Base-by-base conservation (phyloP, 208 protist species). In the Acanthamoeba lenticulata region DNA sequence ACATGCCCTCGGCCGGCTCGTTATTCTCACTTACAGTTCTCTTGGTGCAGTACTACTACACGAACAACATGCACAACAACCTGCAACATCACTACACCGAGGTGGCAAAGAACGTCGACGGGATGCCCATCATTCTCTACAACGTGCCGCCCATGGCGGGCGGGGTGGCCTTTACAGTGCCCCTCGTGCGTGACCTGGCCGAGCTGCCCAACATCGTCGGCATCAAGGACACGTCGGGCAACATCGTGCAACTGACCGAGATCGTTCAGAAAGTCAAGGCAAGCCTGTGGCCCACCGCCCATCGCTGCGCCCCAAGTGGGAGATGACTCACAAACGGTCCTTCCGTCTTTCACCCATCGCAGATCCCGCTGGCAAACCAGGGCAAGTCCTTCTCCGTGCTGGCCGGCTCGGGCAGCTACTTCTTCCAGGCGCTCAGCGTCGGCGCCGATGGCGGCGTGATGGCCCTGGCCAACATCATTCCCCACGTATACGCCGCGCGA, bases 201-300 rank as follows among this genome's bases (percentile, higher is more conserved):
- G 83, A 57, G 49, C 34, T 69, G 13, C 32, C 42, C 52, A 90
- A 90, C 83, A 90, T 90, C 49, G 83, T 90, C 1, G 83, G 83
- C 83, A 90, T 90, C n/a, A 90, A 90, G 83, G 83, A 90, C 83
- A 90, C 83, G 24, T 69, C 83, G 47, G 83, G 83, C 52, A 90
- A 67, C 52, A 90, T 90, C 52, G 83, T 90, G 21, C 83, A 90
- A 47, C 83, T 90, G 15, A 32, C 83, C 52, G 49, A 90, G 34
- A 40, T 90, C 42, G 83, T 90, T 7, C 49, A 90, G 83, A 19
- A 90, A 57, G 55, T 90, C 83, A 90, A 90, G 55, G 74, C 49
- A 57, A 24, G 19, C 49, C 24, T 32, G 38, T 32, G 24, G 38
- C 24, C n/a, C 34, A 34, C 32, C 4, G 27, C 57, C 9, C 65